Percentiles rank a stretch among this genome's conserved stretches.
Conservation (phyloP, 2,329 filamentous ascomycete species). For the Nemania diffusa region DNA sequence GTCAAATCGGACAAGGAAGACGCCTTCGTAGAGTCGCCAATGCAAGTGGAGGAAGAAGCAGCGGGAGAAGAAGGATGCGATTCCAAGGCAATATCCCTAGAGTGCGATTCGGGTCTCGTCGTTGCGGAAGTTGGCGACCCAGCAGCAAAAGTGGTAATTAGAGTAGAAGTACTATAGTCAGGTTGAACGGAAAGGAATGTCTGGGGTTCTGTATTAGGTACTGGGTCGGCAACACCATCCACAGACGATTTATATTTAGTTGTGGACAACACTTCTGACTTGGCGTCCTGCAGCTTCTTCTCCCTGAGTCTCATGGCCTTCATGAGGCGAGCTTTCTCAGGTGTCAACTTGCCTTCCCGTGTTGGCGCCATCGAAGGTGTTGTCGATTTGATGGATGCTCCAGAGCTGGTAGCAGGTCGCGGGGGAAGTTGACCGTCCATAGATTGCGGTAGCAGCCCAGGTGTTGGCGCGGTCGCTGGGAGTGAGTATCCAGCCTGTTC, state of each 20-base stretch:
- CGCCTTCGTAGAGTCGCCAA: conserved; percentile 69
- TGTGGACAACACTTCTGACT: conserved; percentile 43
- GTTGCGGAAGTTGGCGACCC: conserved; percentile 55
- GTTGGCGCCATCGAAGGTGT: conserved; percentile 54
- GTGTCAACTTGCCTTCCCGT: conserved; percentile 71
- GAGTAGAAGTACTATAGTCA: conserved; percentile 51
- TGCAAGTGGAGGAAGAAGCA: conserved; percentile 62
- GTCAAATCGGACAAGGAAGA: conserved; percentile 73
- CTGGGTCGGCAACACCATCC: conserved; percentile 41
- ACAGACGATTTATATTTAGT: conserved; percentile 38
- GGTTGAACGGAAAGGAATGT: conserved; percentile 43
- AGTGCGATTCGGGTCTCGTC: conserved; percentile 56
- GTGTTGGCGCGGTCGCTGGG: conserved; percentile 51
- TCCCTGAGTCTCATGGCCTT: conserved; percentile 92
- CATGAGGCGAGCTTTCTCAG: conserved; percentile 92
- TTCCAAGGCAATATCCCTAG: conserved; percentile 62
- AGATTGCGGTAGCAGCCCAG: conserved; percentile 45
- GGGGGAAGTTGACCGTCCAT: conserved; percentile 51
- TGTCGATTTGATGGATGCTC: conserved; percentile 56
- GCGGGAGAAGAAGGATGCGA: conserved; percentile 68
- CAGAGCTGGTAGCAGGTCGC: conserved; percentile 59
- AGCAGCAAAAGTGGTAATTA: conserved; percentile 66
- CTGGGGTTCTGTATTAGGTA: conserved; percentile 40
- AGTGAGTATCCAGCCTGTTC: conserved; percentile 50
- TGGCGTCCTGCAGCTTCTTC: conserved; percentile 63